Evolutionary conservation across 1,139 yeast genomes (phyloP).

Genomic region (Candida tetrigidarum): DNA sequence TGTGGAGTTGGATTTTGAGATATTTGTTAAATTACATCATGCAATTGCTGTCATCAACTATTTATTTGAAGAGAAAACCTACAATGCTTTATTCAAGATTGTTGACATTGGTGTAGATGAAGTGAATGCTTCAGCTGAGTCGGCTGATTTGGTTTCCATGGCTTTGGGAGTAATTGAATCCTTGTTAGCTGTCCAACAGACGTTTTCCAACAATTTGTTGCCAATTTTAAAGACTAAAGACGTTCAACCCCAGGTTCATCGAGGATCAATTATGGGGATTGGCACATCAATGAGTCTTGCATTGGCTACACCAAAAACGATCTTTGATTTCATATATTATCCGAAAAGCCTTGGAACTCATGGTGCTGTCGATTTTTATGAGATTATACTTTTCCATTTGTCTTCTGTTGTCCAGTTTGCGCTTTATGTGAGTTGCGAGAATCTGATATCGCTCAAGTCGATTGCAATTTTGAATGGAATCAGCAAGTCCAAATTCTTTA

Average conservation of each 20-base stretch:
- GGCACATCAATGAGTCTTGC: slow-evolving; percentile 35
- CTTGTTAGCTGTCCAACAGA: slow-evolving; percentile 57
- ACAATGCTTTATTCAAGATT: slow-evolving; percentile 57
- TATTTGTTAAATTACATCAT: slow-evolving; percentile 61
- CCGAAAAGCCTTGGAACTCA: slow-evolving; percentile 61
- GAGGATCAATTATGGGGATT: slow-evolving; percentile 22
- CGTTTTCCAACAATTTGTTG: slow-evolving; percentile 31
- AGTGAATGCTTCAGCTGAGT: slow-evolving; percentile 37
- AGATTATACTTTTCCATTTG: slow-evolving; percentile 69
- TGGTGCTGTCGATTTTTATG: slow-evolving; percentile 68
- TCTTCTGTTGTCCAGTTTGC: slow-evolving; percentile 73
- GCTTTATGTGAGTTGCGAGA: slow-evolving; percentile 65
- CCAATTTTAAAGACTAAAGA: slow-evolving; percentile 32
- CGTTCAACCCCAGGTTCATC: slow-evolving; percentile 11
- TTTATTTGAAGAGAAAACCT: slow-evolving; percentile 61
- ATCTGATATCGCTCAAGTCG: slow-evolving; percentile 56
- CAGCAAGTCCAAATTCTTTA: slow-evolving; percentile 54
- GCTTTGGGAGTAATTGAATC: slow-evolving; percentile 50
- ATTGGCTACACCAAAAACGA: slow-evolving; percentile 34
- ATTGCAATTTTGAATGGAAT: slow-evolving; percentile 57
- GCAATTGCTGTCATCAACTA: slow-evolving; percentile 67
- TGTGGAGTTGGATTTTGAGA: slow-evolving; percentile 29
- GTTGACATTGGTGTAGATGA: slow-evolving; percentile 58
- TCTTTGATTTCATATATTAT: slow-evolving; percentile 52
- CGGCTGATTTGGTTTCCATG: slow-evolving; percentile 25